A percentile compares a stretch with the other conserved stretches of the same genome.
Conservation (phyloP, 2,329 filamentous ascomycete genomes). For the Microthyrium microscopicum region DNA sequence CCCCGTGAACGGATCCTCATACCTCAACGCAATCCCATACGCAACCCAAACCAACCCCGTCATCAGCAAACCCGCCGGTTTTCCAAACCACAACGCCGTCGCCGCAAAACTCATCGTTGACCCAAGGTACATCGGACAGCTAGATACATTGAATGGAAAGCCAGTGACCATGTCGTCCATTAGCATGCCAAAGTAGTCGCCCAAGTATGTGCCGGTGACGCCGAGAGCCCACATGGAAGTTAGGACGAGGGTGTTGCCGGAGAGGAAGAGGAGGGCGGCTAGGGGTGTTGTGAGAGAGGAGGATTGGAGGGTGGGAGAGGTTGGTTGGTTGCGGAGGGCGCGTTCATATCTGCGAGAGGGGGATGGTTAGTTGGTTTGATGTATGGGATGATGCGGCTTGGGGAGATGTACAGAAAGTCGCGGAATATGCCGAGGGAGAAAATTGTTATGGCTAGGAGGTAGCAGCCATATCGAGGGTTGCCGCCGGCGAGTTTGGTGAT, state of each 20-base stretch:
- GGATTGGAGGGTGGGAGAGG: constrained; percentile 51
- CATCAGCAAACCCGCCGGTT: constrained; percentile 69
- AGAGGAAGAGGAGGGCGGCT: constrained; percentile 53
- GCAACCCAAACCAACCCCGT: constrained; percentile 58
- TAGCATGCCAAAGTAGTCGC: constrained; percentile 96
- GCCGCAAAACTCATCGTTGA: constrained; percentile 85
- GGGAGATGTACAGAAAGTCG: constrained; percentile 37
- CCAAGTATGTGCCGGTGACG: constrained; percentile 87
- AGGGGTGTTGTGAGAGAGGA: constrained; percentile 41
- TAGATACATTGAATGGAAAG: constrained; percentile 87
- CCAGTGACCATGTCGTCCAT: constrained; percentile 90
- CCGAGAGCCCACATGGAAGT: constrained; percentile 84
- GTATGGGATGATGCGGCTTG: background rate
- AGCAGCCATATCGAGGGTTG: constrained; percentile 66
- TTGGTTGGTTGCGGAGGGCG: constrained; percentile 60
- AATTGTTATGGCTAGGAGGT: constrained; percentile 73
- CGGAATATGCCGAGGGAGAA: constrained; percentile 83
- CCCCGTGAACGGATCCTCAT: constrained; percentile 87
- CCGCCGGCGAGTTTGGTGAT: constrained; percentile 77
- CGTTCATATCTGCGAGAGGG: no score
- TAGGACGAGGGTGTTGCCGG: constrained; percentile 72
- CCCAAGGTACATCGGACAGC: constrained; percentile 92
- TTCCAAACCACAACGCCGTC: constrained; percentile 67
- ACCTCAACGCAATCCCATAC: constrained; percentile 66
- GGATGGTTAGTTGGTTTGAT: constrained; percentile 40